These are phyloP conservation scores for Eucalyptus regnans DNA, from an alignment of 345 rosid species.

Conservation along the genomic window DNA sequence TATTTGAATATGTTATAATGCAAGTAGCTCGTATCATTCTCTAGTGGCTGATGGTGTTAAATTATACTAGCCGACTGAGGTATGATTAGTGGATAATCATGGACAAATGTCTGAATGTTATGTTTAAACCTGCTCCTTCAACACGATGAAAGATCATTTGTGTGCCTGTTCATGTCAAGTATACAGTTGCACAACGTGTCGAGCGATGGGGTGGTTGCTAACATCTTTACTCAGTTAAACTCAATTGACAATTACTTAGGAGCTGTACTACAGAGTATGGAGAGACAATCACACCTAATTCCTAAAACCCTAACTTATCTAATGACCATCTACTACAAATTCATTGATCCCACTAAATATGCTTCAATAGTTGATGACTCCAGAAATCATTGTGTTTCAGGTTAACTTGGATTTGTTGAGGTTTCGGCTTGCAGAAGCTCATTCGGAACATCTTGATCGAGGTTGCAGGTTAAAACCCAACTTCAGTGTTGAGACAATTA, in stretches of 20 bases:
- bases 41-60: background rate
- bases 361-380: background rate
- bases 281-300: background rate
- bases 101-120: background rate
- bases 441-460: constrained; percentile 51
- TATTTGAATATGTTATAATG: background rate
- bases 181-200: background rate
- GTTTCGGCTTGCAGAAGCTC: constrained; percentile 52
- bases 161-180: background rate
- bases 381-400: constrained; percentile 12
- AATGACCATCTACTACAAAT: background rate
- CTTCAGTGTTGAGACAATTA: constrained; percentile 32
- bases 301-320: background rate
- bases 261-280: background rate
- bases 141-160: background rate
- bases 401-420: constrained; percentile 38
- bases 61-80: background rate
- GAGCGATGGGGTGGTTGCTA: background rate
- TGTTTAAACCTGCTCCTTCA: background rate
- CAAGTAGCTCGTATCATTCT: background rate
- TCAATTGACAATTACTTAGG: background rate
- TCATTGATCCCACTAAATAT: background rate
- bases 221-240: background rate
- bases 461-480: constrained; percentile 68
- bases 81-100: background rate